phyloP scores from a whole-genome alignment of 192 early-diverging fungal genomes.

The Phlyctochytrium bullatum region DNA sequence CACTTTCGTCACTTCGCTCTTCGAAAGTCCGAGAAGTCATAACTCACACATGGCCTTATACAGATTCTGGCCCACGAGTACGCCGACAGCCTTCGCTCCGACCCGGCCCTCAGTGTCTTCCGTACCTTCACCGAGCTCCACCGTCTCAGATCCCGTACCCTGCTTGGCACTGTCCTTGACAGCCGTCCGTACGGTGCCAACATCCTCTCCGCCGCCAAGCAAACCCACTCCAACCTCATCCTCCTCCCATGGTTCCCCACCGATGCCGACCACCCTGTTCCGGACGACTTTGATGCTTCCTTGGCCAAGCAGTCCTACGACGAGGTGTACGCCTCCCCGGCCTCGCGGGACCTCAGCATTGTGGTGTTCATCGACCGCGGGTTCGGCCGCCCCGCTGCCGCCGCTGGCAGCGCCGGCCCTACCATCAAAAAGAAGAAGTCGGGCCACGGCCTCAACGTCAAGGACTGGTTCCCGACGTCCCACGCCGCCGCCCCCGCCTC shows the following conservation, averaged over 20 bases:
- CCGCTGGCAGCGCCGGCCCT: too few species aligned
- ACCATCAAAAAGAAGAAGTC: too few species aligned
- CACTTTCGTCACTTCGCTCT: not conserved
- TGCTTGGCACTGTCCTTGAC: slow-evolving; percentile 2
- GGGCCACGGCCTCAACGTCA: too few species aligned
- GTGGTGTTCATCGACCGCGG: not conserved
- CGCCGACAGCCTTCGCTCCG: slow-evolving; percentile 3
- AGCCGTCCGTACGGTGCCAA: not conserved
- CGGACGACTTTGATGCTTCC: not conserved
- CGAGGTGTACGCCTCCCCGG: not conserved
- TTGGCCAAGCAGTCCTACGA: not conserved
- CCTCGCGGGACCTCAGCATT: not conserved
- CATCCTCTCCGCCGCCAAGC: not conserved
- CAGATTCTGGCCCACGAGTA: slow-evolving; percentile 21
- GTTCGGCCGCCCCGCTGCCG: too few species aligned
- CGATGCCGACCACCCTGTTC: not conserved
- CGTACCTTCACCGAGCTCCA: slow-evolving; percentile 18
- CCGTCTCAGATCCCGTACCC: not conserved
- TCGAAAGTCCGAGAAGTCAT: too few species aligned
- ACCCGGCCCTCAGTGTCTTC: slow-evolving; percentile 19
- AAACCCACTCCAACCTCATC: not conserved
- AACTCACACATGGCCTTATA: too few species aligned
- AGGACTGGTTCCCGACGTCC: too few species aligned
- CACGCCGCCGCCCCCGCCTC: too few species aligned
- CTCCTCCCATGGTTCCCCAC: not conserved